These are phyloP conservation scores for Brassica rapa DNA, from an alignment of 345 rosid genomes.

Conservation along the genomic window DNA sequence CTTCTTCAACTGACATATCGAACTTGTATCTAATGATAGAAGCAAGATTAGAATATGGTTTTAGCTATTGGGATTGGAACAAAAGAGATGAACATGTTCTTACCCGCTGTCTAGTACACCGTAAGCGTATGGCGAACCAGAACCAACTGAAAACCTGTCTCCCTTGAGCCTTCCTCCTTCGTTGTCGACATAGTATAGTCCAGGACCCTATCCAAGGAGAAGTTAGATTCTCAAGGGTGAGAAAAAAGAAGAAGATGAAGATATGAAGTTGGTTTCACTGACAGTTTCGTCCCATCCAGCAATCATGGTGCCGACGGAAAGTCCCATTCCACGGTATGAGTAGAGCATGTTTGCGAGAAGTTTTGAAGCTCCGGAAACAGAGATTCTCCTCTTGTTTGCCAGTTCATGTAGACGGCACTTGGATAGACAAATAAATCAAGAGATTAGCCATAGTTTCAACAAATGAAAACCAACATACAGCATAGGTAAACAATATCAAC, in stretches of 20 bases:
- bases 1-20: constrained; percentile 90
- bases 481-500: background rate
- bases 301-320: constrained; percentile 97
- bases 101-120: constrained; percentile 98
- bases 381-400: constrained; percentile 97
- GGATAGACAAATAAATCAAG: constrained; percentile 28
- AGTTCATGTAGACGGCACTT: constrained; percentile 97
- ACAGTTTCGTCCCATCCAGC: constrained; percentile 99
- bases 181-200: constrained; percentile 93
- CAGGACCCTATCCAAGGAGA: constrained; percentile 73
- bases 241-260: constrained; percentile 20
- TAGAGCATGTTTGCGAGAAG: constrained; percentile 95
- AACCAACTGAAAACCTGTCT: constrained; percentile 93
- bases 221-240: constrained; percentile 9
- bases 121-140: constrained; percentile 99
- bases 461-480: background rate
- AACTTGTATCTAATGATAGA: constrained; percentile 57
- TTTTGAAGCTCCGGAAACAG: constrained; percentile 97
- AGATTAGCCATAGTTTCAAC: constrained; percentile 3
- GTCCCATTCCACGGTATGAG: constrained; percentile 98
- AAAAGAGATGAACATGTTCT: background rate
- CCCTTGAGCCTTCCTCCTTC: constrained; percentile 99
- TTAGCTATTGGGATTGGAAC: background rate
- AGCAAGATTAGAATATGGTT: background rate
- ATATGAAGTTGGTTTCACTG: constrained; percentile 23